A percentile compares a stretch with the other conserved stretches of the same genome.
These are phyloP conservation scores for Austroboletus niveus DNA, from an alignment of 1,284 basidiomycete genomes.

Conservation along the genomic window DNA sequence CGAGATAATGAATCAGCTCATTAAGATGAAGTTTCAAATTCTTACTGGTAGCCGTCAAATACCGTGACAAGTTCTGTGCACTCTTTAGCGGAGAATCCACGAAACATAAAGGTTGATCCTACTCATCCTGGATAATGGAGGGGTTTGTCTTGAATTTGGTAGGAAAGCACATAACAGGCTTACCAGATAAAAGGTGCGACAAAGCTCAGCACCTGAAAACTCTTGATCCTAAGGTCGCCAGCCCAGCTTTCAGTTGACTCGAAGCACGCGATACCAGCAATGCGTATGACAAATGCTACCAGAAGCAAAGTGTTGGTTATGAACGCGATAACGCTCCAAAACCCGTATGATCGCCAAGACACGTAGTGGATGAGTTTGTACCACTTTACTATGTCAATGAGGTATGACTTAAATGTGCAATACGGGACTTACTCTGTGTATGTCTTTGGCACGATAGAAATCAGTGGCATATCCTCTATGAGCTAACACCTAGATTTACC, in stretches of 20 bases:
- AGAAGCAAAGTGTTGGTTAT: slow-evolving; percentile 72
- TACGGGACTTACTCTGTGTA: slow-evolving; percentile 55
- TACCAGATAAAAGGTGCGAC: slow-evolving; percentile 86
- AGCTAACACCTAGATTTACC: slow-evolving; percentile 42
- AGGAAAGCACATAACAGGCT: slow-evolving; percentile 24
- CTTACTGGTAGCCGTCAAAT: slow-evolving; percentile 79
- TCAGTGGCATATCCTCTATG: slow-evolving; percentile 2
- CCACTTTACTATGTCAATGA: slow-evolving; percentile 42
- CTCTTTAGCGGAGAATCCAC: slow-evolving; percentile 9
- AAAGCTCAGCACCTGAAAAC: slow-evolving; percentile 86
- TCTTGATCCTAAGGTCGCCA: slow-evolving; percentile 54
- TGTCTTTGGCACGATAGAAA: slow-evolving; percentile 41
- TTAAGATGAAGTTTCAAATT: not conserved
- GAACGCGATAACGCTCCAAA: slow-evolving; percentile 77
- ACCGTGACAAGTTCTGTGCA: slow-evolving; percentile 70
- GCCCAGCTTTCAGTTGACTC: slow-evolving; percentile 39
- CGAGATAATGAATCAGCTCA: too few species aligned
- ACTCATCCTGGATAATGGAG: slow-evolving; percentile 67
- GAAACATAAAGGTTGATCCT: slow-evolving; percentile 30
- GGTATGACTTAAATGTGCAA: not conserved
- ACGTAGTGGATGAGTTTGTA: slow-evolving; percentile 64
- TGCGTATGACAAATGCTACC: slow-evolving; percentile 71
- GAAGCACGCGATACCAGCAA: slow-evolving; percentile 68
- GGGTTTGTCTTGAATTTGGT: not conserved
- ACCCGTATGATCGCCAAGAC: slow-evolving; percentile 72